Base-by-base conservation (phyloP, 768 basidiomycete genomes). In the Boletus vinaceobasis region DNA sequence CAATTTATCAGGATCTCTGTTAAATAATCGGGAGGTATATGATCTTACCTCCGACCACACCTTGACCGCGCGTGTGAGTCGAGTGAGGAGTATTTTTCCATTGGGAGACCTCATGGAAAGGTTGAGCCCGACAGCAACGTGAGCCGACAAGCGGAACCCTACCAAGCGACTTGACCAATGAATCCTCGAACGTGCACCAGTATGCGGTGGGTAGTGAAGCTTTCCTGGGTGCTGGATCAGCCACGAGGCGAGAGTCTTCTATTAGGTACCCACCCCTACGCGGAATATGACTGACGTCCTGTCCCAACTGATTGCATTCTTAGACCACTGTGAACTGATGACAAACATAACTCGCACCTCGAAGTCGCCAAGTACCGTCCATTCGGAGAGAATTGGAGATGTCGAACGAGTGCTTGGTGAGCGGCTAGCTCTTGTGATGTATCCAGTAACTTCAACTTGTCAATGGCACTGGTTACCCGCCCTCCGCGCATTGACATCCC, bases 91-190 rank as follows among this genome's bases (percentile, higher is more conserved):
- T 21, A 70, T 55, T 49, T 58, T 68, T 23, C 81, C 78, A 39
- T 69, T 75, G 5, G 80, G 82, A 40, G 79, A 79, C 79, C 77
- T 78, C 56, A 44, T 52, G 63, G 31, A 53, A 51, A 21, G 32
- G 33, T 23, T 63, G 17, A 58, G 59, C 45, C 43, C 7, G n/a
- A 33, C 29, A 29, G 39, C 15, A 51, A 42, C n/a, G 32, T 35
- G 44, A 35, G 19, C 1, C 51, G 38, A 46, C 38, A 40, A 49
- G 36, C 5, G 19, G 36, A 5, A 50, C 19, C 55, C 39, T 65
- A 79, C 79, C 80, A 82, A 5, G 79, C 80, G 19, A 82, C 80
- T 61, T 82, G 80, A 35, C 76, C 76, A 56, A 81, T 75, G 64
- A 82, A 83, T 31, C 78, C 80, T 43, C 73, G 72, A 27, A 78